Evolutionary conservation across 75 land plant genomes (phyloP).

Genomic region (Pseudotsuga menziesii): DNA sequence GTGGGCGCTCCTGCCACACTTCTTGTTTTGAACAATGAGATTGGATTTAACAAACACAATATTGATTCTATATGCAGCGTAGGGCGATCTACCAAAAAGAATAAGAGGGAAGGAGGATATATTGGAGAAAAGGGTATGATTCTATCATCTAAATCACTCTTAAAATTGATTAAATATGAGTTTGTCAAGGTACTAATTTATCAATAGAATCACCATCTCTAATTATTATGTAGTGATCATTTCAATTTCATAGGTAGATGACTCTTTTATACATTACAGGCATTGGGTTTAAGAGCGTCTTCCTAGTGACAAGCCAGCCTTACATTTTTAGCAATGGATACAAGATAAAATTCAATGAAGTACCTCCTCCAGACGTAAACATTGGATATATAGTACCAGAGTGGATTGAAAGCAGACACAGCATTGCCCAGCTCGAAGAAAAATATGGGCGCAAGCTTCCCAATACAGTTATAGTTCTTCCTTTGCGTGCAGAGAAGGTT

Average conservation of each 20-base stretch:
- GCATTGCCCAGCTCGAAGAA: constrained; percentile 11
- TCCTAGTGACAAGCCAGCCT: constrained; percentile 18
- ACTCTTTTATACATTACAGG: constrained; percentile 7
- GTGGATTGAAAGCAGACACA: constrained; percentile 26
- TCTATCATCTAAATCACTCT: too few relatives aligned
- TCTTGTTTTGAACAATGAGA: constrained; percentile 46
- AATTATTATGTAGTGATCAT: too few relatives aligned
- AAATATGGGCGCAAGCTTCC: constrained; percentile 28
- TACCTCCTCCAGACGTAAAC: constrained; percentile 1
- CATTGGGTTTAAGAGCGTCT: constrained; percentile 46
- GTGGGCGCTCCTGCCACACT: constrained; percentile 36
- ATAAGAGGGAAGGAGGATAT: too few relatives aligned
- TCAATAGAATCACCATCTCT: too few relatives aligned
- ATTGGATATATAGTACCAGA: constrained; percentile 36
- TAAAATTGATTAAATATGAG: too few relatives aligned
- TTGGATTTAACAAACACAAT: constrained; percentile 30
- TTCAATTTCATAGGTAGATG: neutral
- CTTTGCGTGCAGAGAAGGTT: constrained; percentile 47
- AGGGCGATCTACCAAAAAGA: constrained; percentile 37
- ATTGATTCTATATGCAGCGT: constrained; percentile 55
- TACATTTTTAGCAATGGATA: constrained; percentile 34
- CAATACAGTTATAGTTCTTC: constrained; percentile 40
- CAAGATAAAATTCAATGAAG: constrained; percentile 22
- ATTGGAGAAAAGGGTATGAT: too few relatives aligned
- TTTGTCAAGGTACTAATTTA: too few relatives aligned